A percentile compares a stretch with the other conserved stretches of the same genome.
Evolutionary conservation across 2,329 filamentous ascomycete genomes (phyloP).

Genomic region (Phialophora verrucosa): DNA sequence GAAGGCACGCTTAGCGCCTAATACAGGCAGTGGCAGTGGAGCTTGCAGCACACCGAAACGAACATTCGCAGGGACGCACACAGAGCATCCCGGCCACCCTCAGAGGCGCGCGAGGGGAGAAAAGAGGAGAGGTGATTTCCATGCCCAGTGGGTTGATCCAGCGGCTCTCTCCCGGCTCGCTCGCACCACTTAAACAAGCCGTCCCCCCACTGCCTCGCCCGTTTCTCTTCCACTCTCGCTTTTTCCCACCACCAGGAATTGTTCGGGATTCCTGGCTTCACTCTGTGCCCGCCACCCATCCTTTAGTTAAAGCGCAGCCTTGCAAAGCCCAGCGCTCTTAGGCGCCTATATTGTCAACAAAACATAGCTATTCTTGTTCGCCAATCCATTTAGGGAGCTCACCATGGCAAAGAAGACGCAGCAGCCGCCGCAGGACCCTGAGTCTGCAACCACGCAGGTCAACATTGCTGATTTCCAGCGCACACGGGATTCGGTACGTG

Average conservation of each 20-base stretch:
- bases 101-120: constrained; percentile 11
- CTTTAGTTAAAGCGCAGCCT: constrained; percentile 33
- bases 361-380: not conserved
- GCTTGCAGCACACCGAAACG: constrained; percentile 21
- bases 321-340: constrained; percentile 14
- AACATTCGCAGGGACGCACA: constrained; percentile 6
- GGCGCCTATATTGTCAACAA: constrained; percentile 10
- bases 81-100: constrained; percentile 1
- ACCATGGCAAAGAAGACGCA: constrained; percentile 39
- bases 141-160: constrained; percentile 25
- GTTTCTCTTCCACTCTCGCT: constrained; percentile 13
- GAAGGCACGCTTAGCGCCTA: constrained; percentile 23
- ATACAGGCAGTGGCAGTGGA: constrained; percentile 23
- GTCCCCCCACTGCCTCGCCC: constrained; percentile 47
- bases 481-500: constrained; percentile 80
- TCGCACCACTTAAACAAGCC: constrained; percentile 36
- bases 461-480: constrained; percentile 77
- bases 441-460: constrained; percentile 42
- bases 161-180: constrained; percentile 33
- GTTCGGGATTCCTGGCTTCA: constrained; percentile 23
- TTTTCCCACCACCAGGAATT: constrained; percentile 13
- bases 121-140: constrained; percentile 10
- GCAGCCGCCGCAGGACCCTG: constrained; percentile 40
- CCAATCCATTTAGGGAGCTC: not conserved
- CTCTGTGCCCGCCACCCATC: constrained; percentile 50